These are phyloP conservation scores for Nicotiana rustica DNA, from an alignment of 305 asterid species.

Conservation along the genomic window DNA sequence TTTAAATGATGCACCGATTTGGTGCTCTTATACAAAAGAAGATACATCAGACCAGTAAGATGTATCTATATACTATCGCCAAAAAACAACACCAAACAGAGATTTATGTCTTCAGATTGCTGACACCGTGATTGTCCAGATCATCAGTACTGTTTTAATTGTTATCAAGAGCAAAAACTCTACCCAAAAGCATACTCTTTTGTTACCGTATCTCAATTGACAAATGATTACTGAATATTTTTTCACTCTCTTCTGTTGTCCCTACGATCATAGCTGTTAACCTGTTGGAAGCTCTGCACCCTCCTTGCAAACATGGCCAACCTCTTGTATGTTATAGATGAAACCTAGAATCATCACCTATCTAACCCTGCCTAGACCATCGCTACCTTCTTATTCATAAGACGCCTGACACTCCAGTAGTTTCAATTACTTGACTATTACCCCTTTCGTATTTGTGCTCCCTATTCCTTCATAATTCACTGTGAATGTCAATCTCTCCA, in stretches of 20 bases:
- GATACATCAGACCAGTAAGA: constrained; percentile 16
- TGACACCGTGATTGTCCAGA: neutral
- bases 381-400: neutral
- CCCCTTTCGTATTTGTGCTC: neutral
- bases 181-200: constrained; percentile 26
- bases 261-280: neutral
- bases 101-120: neutral
- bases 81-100: neutral
- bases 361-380: neutral
- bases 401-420: neutral
- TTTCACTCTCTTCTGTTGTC: neutral
- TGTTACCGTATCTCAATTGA: constrained; percentile 2
- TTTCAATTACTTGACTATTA: neutral
- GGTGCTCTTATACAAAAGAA: neutral
- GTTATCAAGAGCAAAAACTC: constrained; percentile 2
- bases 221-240: neutral
- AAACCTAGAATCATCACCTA: neutral
- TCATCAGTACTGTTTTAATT: neutral
- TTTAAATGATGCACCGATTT: neutral
- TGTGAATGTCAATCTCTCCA: neutral
- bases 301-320: neutral
- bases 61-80: neutral
- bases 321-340: neutral
- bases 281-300: neutral
- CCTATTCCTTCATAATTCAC: neutral